Base-by-base conservation (phyloP, 495 filamentous ascomycete genomes). In the Staphylotrichum tortipilum region DNA sequence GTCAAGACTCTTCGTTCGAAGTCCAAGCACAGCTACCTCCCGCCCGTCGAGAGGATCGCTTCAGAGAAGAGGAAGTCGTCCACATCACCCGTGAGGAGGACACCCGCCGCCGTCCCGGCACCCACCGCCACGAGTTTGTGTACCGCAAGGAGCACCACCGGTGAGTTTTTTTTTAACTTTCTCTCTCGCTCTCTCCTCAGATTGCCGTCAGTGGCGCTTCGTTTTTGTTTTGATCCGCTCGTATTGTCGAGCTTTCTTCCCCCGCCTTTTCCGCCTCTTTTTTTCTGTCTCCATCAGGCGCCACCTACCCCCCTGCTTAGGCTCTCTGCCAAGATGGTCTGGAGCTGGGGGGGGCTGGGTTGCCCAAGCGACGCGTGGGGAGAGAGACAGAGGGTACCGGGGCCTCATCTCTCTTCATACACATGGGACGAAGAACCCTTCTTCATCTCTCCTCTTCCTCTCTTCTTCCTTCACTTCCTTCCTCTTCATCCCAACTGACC, bases 41-140 rank as follows among this genome's bases (percentile, higher is more conserved):
- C n/a, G n/a, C n/a, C 63, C 82, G 79, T 49, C 75, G 72, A 66
- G 78, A 82, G 65, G 77, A 75, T 65, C 73, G 78, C 70, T 82
- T 81, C 75, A 78, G 77, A 67, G 81, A 87, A 73, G 84, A 91
- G 80, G 85, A 94, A 75, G 76, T n/a, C n/a, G n/a, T 88, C 75
- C 83, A 78, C 63, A 74, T 88, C 68, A 78, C 74, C 65, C 74
- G 81, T 68, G 70, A 81, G 73, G 78, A 83, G 69, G 80, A 85
- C 62, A 70, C 74, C 65, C 68, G 81, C 72, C 78, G 71, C 74
- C 81, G 78, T 78, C 77, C 78, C 68, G 70, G 69, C 65, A 68
- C 49, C 49, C n/a, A n/a, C n/a, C 57, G 47, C 40, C 40, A 73
- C 54, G 76, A 82, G 64, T 71, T 72, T 50, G 65, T 67, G 52